phyloP scores from a whole-genome alignment of 176 grass and related monocot genomes.

The maize (Zea mays) region Zm-B73-REFERENCE-NAM-5.0 NC_050103.1:143370001-143370500 shows the following conservation, averaged over 20 bases:
- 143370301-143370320: constrained; percentile 51
- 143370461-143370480: constrained; percentile 46
- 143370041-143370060: constrained; percentile 29
- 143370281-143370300: constrained; percentile 54
- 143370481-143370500: not conserved
- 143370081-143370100: too few species aligned
- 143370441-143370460: constrained; percentile 65
- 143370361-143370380: constrained; percentile 82
- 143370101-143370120: not conserved
- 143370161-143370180: not conserved
- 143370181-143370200: not conserved
- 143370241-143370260: constrained; percentile 71
- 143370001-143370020: constrained; percentile 19
- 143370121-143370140: not conserved
- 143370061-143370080: too few species aligned
- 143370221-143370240: constrained; percentile 53
- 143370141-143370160: too few species aligned
- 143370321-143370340: constrained; percentile 73
- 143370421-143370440: constrained; percentile 57
- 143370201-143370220: constrained; percentile 45
- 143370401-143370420: constrained; percentile 77
- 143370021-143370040: not conserved
- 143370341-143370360: constrained; percentile 85
- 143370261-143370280: constrained; percentile 63
- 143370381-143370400: constrained; percentile 71